Percentiles rank a stretch among this genome's conserved stretches.
Conservation (phyloP, 345 rosid genomes). For the Raphanus sativus region DNA sequence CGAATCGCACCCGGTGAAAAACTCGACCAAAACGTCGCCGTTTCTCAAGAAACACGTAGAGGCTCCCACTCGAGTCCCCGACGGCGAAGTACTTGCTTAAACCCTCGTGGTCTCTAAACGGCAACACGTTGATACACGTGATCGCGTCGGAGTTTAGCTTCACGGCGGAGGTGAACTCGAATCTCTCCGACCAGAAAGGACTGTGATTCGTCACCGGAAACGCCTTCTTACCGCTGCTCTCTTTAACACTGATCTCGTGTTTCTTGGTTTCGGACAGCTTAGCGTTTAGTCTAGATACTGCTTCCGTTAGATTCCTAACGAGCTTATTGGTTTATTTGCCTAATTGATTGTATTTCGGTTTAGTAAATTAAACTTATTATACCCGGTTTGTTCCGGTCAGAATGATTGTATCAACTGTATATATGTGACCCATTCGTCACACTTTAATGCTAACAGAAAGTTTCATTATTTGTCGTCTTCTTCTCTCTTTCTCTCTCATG, state of each 20-base stretch:
- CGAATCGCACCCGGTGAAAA: constrained; percentile 49
- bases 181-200: constrained; percentile 88
- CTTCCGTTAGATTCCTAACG: constrained; percentile 65
- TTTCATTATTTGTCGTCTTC: no score
- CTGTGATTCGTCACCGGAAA: constrained; percentile 66
- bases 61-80: constrained; percentile 78
- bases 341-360: no score
- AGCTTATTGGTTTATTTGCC: no score
- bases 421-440: no score
- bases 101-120: constrained; percentile 79
- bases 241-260: constrained; percentile 33
- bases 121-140: constrained; percentile 69
- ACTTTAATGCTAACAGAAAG: no score
- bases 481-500: no score
- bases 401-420: no score
- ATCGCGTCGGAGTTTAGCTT: constrained; percentile 59
- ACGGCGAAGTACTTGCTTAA: constrained; percentile 81
- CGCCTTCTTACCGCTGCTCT: constrained; percentile 40
- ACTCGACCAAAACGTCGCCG: constrained; percentile 79
- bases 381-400: no score
- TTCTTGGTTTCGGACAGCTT: constrained; percentile 44
- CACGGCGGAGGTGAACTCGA: constrained; percentile 84
- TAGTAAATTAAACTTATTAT: no score
- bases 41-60: constrained; percentile 73
- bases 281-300: constrained; percentile 64